Base-by-base conservation (phyloP, 2,329 filamentous ascomycete genomes). In the Penicillium sp. region DNA sequence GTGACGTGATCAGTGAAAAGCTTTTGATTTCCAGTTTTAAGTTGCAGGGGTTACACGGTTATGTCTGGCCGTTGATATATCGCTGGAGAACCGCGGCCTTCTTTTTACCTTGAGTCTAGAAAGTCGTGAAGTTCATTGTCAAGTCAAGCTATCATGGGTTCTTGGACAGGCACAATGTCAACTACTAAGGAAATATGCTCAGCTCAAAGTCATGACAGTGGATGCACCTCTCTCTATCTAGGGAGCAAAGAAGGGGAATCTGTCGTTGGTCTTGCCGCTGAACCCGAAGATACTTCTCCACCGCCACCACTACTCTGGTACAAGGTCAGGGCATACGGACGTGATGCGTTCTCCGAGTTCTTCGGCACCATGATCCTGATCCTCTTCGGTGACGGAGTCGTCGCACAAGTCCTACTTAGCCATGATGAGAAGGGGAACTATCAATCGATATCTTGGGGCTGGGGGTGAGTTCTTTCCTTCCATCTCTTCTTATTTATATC, bases 361-460 rank as follows among this genome's bases (percentile, higher is more conserved):
- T 82, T 88, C 50, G 87, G 87, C 8, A 87, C 85, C 13, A 86
- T 91, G 76, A 81, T 88, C 54, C 72, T 91, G 60, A 78, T 91
- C 57, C 74, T 90, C 42, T 91, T 91, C 65, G 88, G 88, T 4
- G 84, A 90, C 59, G 88, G 86, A n/a, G 85, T 85, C 54, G 85
- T 90, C 21, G 88, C 88, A 3, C 88, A 91, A 70, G 87, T 89
- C 0, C 75, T 85, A 0, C 79, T 91, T 13, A 87, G 84, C 57
- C 62, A 69, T 43, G 69, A 64, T n/a, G 59, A 72, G 52, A 78
- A 76, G 55, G 77, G 78, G 10, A 69, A 76, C 57, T 83, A 83
- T 63, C 80, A 83, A 62, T 83, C 80, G 4, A 82, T 83, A 43
- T 76, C 74, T 25, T 82, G 80, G 78, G 78, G 80, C 25, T 81